Evolutionary conservation across 2,329 filamentous ascomycete genomes (phyloP).

Genomic region (Penicillium sp.): DNA sequence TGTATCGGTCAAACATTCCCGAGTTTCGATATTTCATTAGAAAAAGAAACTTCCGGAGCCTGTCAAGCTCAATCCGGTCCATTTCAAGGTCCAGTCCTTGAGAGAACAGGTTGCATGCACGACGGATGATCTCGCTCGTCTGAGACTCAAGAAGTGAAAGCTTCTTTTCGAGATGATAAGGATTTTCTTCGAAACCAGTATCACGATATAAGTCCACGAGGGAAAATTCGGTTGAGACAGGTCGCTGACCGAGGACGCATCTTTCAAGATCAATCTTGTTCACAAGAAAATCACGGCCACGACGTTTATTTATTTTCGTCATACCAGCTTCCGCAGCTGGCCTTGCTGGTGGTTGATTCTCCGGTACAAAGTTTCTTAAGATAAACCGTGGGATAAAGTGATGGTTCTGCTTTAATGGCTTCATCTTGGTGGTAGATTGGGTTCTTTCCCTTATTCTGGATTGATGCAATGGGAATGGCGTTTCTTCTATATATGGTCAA

Average conservation of each 20-base stretch:
- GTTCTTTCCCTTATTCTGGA: background rate
- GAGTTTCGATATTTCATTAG: conserved; percentile 49
- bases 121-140: conserved; percentile 25
- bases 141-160: conserved; percentile 28
- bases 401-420: conserved; percentile 27
- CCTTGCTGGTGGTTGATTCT: conserved; percentile 5
- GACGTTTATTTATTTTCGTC: conserved; percentile 6
- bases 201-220: conserved; percentile 36
- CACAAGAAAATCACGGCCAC: conserved; percentile 17
- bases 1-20: conserved; percentile 39
- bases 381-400: conserved; percentile 42
- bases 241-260: conserved; percentile 14
- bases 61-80: conserved; percentile 21
- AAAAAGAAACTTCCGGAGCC: conserved; percentile 50
- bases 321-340: background rate
- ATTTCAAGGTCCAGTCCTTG: conserved; percentile 26
- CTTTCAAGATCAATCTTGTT: conserved; percentile 24
- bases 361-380: conserved; percentile 34
- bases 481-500: background rate
- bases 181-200: conserved; percentile 18
- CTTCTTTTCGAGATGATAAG: conserved; percentile 29
- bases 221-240: conserved; percentile 29
- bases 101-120: conserved; percentile 17
- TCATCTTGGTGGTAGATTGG: background rate
- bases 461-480: conserved; percentile 2